These are phyloP conservation scores for Thalassiosira delicatula DNA, from an alignment of 352 stramenopile genomes.

Conservation along the genomic window DNA sequence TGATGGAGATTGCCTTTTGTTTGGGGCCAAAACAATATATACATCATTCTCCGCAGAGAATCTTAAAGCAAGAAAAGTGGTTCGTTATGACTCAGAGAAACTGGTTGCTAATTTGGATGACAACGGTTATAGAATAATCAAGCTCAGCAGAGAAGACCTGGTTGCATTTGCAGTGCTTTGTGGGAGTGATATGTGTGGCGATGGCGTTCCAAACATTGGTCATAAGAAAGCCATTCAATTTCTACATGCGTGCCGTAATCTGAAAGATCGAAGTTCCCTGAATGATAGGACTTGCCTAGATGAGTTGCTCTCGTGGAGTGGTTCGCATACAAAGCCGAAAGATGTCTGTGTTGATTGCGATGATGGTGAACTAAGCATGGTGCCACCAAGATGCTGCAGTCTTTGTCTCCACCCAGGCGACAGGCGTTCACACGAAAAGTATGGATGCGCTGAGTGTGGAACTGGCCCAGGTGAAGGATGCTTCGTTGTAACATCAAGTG, in stretches of 20 bases:
- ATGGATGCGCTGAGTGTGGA: too few relatives aligned
- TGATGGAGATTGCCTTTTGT: constrained; percentile 82
- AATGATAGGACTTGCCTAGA: too few relatives aligned
- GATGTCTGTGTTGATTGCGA: too few relatives aligned
- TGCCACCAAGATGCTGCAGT: too few relatives aligned
- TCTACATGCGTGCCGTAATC: constrained; percentile 67
- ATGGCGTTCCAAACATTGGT: constrained; percentile 71
- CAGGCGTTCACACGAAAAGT: too few relatives aligned
- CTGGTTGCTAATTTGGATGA: constrained; percentile 43
- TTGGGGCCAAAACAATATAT: constrained; percentile 76
- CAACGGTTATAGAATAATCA: constrained; percentile 37
- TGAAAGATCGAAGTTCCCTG: constrained; percentile 59
- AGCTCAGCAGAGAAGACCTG: constrained; percentile 70
- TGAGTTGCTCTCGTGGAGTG: too few relatives aligned
- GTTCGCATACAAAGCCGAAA: too few relatives aligned
- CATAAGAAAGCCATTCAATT: constrained; percentile 79
- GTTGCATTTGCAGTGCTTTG: constrained; percentile 80
- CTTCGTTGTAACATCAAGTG: too few relatives aligned
- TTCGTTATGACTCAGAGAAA: constrained; percentile 69
- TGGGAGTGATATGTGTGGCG: constrained; percentile 75
- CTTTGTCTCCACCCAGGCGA: too few relatives aligned
- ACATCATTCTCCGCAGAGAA: constrained; percentile 80
- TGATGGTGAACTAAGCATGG: too few relatives aligned
- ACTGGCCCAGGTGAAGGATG: too few relatives aligned
- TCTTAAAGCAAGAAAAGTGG: constrained; percentile 67